phyloP scores from a whole-genome alignment of 345 rosid genomes.

The Acer saccharum region DNA sequence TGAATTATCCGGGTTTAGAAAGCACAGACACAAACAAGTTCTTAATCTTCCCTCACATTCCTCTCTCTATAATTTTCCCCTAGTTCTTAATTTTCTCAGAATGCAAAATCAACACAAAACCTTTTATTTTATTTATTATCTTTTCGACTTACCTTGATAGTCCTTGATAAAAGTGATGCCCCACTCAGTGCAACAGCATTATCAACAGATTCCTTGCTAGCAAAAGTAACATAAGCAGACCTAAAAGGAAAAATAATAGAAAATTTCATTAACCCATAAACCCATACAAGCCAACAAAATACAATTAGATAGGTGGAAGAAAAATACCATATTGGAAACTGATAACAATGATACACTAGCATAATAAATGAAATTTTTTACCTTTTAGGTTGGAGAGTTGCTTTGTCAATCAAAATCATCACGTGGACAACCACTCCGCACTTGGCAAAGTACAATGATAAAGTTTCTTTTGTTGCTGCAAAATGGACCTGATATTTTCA shows the following conservation, averaged over 20 bases:
- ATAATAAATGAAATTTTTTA: conserved; percentile 23
- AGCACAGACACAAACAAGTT: background rate
- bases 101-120: background rate
- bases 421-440: conserved; percentile 35
- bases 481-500: conserved; percentile 38
- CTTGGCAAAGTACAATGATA: conserved; percentile 35
- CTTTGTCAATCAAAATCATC: conserved; percentile 30
- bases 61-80: background rate
- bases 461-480: conserved; percentile 39
- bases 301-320: conserved; percentile 3
- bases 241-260: conserved; percentile 16
- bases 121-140: too few relatives aligned
- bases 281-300: background rate
- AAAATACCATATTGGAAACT: background rate
- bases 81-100: background rate
- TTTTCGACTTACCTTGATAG: conserved; percentile 29
- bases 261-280: background rate
- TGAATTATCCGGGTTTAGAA: background rate
- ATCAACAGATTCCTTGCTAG: conserved; percentile 32
- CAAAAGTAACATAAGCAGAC: conserved; percentile 41
- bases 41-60: background rate
- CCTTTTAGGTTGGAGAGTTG: conserved; percentile 30
- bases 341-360: background rate
- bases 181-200: conserved; percentile 36
- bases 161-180: conserved; percentile 34